Percentiles rank a stretch among this genome's conserved stretches.
phyloP scores from a whole-genome alignment of 805 yeast species.

The Pichia insulana region DNA sequence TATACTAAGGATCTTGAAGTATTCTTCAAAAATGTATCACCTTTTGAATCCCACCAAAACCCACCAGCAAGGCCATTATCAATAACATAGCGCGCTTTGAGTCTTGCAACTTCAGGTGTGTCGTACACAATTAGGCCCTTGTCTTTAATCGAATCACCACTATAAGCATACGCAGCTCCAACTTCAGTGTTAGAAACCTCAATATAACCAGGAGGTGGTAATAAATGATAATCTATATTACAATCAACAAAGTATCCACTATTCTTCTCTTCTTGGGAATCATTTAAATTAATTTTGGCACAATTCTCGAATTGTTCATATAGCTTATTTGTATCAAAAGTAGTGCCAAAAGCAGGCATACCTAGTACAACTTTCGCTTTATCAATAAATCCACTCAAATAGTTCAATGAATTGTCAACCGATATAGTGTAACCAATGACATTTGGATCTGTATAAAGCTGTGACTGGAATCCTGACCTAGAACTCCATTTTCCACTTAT shows the following conservation, averaged over 20 bases:
- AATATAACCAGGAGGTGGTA: constrained; percentile 21
- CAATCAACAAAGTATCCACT: constrained; percentile 12
- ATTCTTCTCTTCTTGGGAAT: constrained; percentile 6
- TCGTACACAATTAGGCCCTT: constrained; percentile 56
- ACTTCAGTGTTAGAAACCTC: constrained; percentile 46
- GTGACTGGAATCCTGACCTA: constrained; percentile 58
- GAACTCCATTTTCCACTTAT: constrained; percentile 72
- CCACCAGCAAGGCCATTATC: constrained; percentile 61
- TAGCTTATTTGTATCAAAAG: constrained; percentile 14
- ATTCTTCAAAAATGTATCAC: constrained; percentile 39
- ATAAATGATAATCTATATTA: constrained; percentile 14
- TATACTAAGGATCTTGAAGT: constrained; percentile 33
- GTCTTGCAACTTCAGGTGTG: constrained; percentile 39
- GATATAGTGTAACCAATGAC: constrained; percentile 26
- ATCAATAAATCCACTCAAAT: constrained; percentile 19
- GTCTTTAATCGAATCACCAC: constrained; percentile 16
- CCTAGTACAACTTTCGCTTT: constrained; percentile 58
- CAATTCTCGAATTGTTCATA: constrained; percentile 15
- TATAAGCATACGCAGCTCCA: constrained; percentile 49
- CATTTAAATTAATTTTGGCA: constrained; percentile 12
- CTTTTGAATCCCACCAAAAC: constrained; percentile 93
- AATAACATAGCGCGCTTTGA: constrained; percentile 53
- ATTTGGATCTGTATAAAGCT: constrained; percentile 33
- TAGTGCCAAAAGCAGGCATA: constrained; percentile 77
- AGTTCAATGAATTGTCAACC: constrained; percentile 36